Evolutionary conservation across 2,329 filamentous ascomycete species (phyloP), one percentile per base, ranked within the genome.

Genomic region (Hysterium pulicare): DNA sequence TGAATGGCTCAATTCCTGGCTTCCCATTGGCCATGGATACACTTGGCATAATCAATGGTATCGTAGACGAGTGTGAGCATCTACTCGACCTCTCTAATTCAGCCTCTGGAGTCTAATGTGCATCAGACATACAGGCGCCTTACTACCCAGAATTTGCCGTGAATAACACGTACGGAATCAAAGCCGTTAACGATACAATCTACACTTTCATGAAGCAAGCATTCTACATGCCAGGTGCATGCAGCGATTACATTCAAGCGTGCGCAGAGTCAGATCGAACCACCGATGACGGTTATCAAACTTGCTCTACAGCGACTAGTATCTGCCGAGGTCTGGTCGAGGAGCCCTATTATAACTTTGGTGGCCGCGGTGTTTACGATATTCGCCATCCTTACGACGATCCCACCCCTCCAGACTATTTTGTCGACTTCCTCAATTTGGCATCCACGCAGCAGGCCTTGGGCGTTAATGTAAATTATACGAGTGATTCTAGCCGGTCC

Each of bases 391-490:
- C 70, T 2, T 55, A 69, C 23, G 69, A 70, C 0, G 76, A 79
- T 47, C 73, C 77, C 1, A 80, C 78, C 45, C 78, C 78, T 0
- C 63, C 70, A 1, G 65, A 70, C 7, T 75, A 76, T 55, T 75
- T 71, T 51, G 49, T 69, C 4, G 70, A 73, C 4, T 82, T 74
- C 53, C 64, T 83, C 26, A 78, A 74, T 52, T 67, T 75, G 38
- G 65, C 70, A 7, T 71, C 71, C 45, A 76, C 79, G 0, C 77
- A 81, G 47, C 61, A 63, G 6, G 75, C 74, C 0, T 46, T 67
- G 4, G 62, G 62, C 3, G 74, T 78, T 1, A 77, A 76, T 2
- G 66, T 81, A 40, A 82, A 82, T 60, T 82, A 72, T 61, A 77
- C 76, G 1, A 57, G 67, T 13, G 64, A 65, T 2, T 70, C 67